Conservation (phyloP, 2,329 filamentous ascomycete species). For the Hymenoscyphus albidus region DNA sequence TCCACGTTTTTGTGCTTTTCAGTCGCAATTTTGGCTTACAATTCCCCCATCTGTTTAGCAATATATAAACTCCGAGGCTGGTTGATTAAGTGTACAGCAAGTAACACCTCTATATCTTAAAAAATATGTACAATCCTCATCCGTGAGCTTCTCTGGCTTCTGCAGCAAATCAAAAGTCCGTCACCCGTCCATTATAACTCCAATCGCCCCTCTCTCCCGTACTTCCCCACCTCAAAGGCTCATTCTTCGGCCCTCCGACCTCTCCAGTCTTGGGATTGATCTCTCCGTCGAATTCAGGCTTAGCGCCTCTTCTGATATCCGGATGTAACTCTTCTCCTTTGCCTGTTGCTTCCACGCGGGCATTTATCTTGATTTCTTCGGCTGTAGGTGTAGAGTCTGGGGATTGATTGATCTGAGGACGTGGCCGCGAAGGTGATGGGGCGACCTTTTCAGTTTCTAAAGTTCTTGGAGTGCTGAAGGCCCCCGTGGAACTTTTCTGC, state of each 20-base stretch:
- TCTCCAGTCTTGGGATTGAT: constrained; percentile 91
- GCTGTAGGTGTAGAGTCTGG: constrained; percentile 33
- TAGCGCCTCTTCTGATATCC: constrained; percentile 69
- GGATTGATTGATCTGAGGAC: constrained; percentile 48
- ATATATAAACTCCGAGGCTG: not conserved
- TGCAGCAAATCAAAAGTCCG: constrained; percentile 66
- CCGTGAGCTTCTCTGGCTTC: not conserved
- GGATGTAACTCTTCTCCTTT: constrained; percentile 65
- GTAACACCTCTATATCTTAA: not conserved
- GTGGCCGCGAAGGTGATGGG: constrained; percentile 28
- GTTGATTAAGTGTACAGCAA: not conserved
- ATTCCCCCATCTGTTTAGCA: not conserved
- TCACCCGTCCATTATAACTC: constrained; percentile 93
- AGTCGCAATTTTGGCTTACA: not conserved
- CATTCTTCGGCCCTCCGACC: constrained; percentile 94
- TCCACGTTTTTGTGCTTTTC: too few relatives aligned
- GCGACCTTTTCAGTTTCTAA: constrained; percentile 20
- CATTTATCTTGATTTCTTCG: constrained; percentile 33
- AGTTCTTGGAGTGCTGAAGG: constrained; percentile 60
- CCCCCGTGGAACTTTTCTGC: constrained; percentile 72
- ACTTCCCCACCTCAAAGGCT: constrained; percentile 83
- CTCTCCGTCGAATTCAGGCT: constrained; percentile 91
- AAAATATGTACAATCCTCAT: not conserved
- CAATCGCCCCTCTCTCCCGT: constrained; percentile 62
- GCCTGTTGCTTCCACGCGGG: constrained; percentile 49